Evolutionary conservation across 2,329 filamentous ascomycete species (phyloP), one percentile per base, ranked within the genome.

Genomic region (Aspergillus cejpii): DNA sequence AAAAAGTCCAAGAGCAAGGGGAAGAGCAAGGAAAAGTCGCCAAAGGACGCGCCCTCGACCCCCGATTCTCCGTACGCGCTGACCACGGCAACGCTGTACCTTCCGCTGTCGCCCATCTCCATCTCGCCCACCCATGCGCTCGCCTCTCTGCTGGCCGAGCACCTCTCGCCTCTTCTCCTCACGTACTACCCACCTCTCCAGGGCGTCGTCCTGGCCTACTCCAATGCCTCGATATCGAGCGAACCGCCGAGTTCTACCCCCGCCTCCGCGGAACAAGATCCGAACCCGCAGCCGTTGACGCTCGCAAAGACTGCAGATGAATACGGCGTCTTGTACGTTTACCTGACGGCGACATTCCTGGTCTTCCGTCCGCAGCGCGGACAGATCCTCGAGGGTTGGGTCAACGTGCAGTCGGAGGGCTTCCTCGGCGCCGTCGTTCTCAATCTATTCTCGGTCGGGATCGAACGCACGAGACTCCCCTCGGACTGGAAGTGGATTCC

Each of bases 381-480:
- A 27, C 80, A 82, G 6, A 81, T 78, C 67, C 77, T 97, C 61
- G 83, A 90, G 54, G 92, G 88, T 8, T 83, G 77, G 54, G 78
- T 96, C 44, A 92, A 91, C 58, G 74, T 96, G 23, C 87, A 94
- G 62, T 91, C 85, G 38, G 87, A 92, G 56, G 88, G 87, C 5
- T 88, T 96, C 61, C 76, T 98, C 5, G 90, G 91, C 15, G 78
- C 96, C 2, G 81, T 94, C 8, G 92, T 88, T 64, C 90, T 88
- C 69, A 91, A 91, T 65, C 80, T 88, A 53, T 97, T 97, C 75
- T 94, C 92, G 55, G 87, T 91, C 1, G 87, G 84, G 34, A 86
- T 98, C 48, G 85, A 91, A 57, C 76, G 83, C 17, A 79, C 79
- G 49, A 76, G 87, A 27, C 73, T 98, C 12, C 92, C 92, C 0